phyloP scores from a whole-genome alignment of 225 moss, liverwort and hornwort species.

The Physcomitrellopsis africana region DNA sequence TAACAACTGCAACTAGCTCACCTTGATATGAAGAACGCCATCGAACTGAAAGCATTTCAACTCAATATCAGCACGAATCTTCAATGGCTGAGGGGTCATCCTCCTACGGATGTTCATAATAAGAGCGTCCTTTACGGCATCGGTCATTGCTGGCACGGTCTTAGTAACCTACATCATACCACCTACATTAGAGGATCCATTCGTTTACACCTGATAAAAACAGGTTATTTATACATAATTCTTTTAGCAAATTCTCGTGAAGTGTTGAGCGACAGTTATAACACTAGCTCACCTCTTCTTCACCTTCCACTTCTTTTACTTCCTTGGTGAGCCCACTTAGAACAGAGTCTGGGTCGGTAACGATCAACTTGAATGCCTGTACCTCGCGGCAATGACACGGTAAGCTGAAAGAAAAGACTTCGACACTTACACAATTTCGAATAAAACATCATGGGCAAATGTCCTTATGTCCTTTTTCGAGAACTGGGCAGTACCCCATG shows the following conservation, averaged over 20 bases:
- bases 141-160: conserved; percentile 89
- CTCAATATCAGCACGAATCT: conserved; percentile 98
- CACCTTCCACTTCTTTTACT: conserved; percentile 48
- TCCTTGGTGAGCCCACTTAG: conserved; percentile 84
- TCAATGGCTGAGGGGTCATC: conserved; percentile 96
- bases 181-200: conserved; percentile 6
- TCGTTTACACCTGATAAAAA: not conserved
- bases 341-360: conserved; percentile 92
- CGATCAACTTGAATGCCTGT: conserved; percentile 91
- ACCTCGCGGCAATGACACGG: not conserved
- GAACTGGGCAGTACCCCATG: too few relatives aligned
- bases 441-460: not conserved
- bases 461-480: not conserved
- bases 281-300: conserved; percentile 38
- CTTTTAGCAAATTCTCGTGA: too few relatives aligned
- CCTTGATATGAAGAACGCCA: conserved; percentile 96
- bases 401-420: not conserved
- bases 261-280: too few relatives aligned
- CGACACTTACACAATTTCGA: not conserved
- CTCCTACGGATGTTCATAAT: conserved; percentile 90
- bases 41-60: conserved; percentile 93
- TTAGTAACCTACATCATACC: conserved; percentile 50
- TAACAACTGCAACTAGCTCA: conserved; percentile 27
- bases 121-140: conserved; percentile 85
- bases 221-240: not conserved